Evolutionary conservation across 2,329 filamentous ascomycete species (phyloP).

Genomic region (Purpureocillium lavendulum): DNA sequence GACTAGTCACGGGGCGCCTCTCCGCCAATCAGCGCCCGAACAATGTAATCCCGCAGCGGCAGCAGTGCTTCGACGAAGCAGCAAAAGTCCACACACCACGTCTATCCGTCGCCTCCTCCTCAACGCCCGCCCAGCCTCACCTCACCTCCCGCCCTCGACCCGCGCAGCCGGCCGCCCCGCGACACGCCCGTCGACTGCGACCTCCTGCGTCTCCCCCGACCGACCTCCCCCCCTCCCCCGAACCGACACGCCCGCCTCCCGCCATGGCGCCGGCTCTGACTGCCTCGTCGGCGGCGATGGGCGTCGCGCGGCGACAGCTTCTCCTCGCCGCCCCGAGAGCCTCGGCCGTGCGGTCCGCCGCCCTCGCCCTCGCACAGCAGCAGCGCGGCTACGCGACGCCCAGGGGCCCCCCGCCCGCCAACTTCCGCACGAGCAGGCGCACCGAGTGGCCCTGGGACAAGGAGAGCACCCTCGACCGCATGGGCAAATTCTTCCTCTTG

Average conservation of each 20-base stretch:
- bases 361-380: slow-evolving; percentile 13
- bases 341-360: slow-evolving; percentile 12
- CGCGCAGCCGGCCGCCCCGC: neutral
- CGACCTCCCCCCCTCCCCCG: no score
- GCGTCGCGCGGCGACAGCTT: slow-evolving; percentile 25
- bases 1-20: slow-evolving; percentile 13
- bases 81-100: slow-evolving; percentile 11
- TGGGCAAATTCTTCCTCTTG: slow-evolving; percentile 91
- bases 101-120: slow-evolving; percentile 15
- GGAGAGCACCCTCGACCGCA: slow-evolving; percentile 71
- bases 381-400: slow-evolving; percentile 55
- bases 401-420: slow-evolving; percentile 66
- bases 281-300: slow-evolving; percentile 19
- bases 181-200: no score
- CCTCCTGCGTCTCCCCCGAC: no score
- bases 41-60: slow-evolving; percentile 31
- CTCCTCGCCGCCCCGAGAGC: slow-evolving; percentile 13
- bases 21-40: slow-evolving; percentile 26
- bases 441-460: slow-evolving; percentile 73
- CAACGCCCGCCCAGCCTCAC: slow-evolving; percentile 9
- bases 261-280: slow-evolving; percentile 24
- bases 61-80: slow-evolving; percentile 7
- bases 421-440: slow-evolving; percentile 69
- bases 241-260: neutral
- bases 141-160: slow-evolving; percentile 5